Conservation (phyloP, 169 alveolate species). For the Eimeria mitis region DNA sequence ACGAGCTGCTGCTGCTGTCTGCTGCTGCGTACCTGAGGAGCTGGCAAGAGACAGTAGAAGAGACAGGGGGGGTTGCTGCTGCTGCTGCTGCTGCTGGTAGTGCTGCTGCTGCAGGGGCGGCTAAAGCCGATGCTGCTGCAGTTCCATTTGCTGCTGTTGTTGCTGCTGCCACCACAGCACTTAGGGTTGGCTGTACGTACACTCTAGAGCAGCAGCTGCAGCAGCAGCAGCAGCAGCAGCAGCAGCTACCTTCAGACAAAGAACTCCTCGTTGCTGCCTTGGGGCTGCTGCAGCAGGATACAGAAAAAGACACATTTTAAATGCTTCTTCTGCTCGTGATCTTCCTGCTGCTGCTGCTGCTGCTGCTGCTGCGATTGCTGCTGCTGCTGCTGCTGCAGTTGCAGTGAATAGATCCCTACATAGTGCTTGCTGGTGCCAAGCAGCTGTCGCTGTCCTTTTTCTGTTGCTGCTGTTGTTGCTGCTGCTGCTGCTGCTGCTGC, state of each 20-base stretch:
- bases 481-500: not conserved
- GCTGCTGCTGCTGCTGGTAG: constrained; percentile 7
- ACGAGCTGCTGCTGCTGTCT: constrained; percentile 51
- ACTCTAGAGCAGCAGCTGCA: constrained; percentile 34
- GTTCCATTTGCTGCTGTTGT: constrained; percentile 34
- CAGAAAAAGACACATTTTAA: constrained; percentile 31
- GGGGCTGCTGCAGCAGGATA: constrained; percentile 29
- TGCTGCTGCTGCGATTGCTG: too few relatives aligned
- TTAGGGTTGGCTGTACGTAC: constrained; percentile 42
- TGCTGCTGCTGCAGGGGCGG: constrained; percentile 6
- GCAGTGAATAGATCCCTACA: not conserved
- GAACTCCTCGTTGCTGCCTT: constrained; percentile 31
- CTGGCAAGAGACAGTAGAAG: not conserved
- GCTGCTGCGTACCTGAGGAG: constrained; percentile 22
- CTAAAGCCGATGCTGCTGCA: not conserved
- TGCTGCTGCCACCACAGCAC: constrained; percentile 46
- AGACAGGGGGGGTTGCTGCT: constrained; percentile 2
- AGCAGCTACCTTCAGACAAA: not conserved
- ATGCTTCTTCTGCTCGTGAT: not conserved
- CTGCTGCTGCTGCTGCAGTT: not conserved
- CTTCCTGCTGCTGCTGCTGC: not conserved
- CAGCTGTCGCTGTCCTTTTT: not conserved
- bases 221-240: constrained; percentile 35
- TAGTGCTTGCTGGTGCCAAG: not conserved
- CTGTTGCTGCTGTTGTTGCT: not conserved